Evolutionary conservation across 23 red algal genomes (phyloP).

Genomic region (Chondrus crispus): DNA sequence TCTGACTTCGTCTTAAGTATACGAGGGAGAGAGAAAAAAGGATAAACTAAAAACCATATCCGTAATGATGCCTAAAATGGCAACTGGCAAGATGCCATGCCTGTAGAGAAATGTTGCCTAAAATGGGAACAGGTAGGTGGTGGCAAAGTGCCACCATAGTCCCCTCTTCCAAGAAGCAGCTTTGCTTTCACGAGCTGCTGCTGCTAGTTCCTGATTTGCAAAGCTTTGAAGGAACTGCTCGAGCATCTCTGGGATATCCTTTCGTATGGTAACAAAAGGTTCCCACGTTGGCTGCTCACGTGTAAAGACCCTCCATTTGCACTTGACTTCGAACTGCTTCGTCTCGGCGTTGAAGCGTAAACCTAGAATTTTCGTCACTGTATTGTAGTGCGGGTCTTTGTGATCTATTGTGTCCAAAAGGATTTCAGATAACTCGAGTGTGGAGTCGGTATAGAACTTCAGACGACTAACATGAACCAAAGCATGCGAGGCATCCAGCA

Average conservation of each 20-base stretch:
- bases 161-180: background rate
- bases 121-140: too few species aligned
- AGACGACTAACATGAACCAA: background rate
- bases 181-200: background rate
- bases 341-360: background rate
- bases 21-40: too few species aligned
- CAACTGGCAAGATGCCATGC: too few species aligned
- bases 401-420: background rate
- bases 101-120: too few species aligned
- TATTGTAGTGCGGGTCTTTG: background rate
- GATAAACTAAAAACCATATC: too few species aligned
- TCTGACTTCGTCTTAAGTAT: too few species aligned
- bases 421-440: background rate
- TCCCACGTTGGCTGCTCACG: background rate
- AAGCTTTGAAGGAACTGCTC: background rate
- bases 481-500: background rate
- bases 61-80: too few species aligned
- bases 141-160: too few species aligned
- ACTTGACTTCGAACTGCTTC: background rate
- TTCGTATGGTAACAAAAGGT: background rate
- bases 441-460: background rate
- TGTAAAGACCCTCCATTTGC: background rate
- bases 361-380: background rate
- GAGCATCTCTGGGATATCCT: slow-evolving; percentile 12
- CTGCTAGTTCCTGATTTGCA: background rate